Conservation (phyloP, 1,139 yeast genomes). For the Pneumocystis canis region DNA sequence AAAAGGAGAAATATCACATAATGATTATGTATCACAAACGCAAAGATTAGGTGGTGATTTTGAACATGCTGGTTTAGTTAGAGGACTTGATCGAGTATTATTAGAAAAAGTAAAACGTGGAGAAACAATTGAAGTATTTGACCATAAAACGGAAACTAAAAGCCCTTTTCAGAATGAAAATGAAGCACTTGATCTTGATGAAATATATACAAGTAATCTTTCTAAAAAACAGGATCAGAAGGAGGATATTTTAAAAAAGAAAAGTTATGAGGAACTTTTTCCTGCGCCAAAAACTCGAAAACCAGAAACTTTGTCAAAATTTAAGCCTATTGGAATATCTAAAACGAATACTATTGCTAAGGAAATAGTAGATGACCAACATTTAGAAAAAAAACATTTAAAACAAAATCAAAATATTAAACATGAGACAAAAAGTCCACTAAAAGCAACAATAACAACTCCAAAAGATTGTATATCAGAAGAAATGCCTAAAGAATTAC, state of each 20-base stretch:
- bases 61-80: conserved; percentile 6
- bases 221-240: not conserved
- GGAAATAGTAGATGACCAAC: not conserved
- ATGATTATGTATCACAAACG: conserved; percentile 8
- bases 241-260: not conserved
- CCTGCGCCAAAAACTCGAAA: not conserved
- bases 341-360: too few relatives aligned
- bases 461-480: not conserved
- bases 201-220: not conserved
- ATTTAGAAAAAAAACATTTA: not conserved
- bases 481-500: too few relatives aligned
- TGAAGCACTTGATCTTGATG: not conserved
- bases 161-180: not conserved
- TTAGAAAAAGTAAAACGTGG: conserved; percentile 8
- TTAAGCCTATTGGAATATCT: not conserved
- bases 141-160: not conserved
- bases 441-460: not conserved
- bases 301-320: not conserved
- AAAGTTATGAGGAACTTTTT: not conserved
- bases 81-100: conserved; percentile 11
- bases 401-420: not conserved
- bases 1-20: conserved; percentile 6
- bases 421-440: not conserved
- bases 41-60: conserved; percentile 8
- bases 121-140: not conserved